Conservation (phyloP, 2,329 filamentous ascomycete genomes). For the Sporothrix mexicana region DNA sequence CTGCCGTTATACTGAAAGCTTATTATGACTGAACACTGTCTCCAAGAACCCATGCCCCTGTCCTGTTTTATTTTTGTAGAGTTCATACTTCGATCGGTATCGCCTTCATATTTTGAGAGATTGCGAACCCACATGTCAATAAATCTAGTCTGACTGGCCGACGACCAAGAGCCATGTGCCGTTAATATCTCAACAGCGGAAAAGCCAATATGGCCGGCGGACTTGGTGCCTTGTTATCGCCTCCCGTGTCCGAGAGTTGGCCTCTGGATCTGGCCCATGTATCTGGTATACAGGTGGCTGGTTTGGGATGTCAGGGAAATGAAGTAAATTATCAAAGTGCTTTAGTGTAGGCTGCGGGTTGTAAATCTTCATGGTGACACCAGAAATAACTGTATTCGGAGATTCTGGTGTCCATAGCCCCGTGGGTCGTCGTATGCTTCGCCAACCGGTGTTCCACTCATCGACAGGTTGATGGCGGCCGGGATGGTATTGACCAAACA, state of each 20-base stretch:
- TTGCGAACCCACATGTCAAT: neutral
- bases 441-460: neutral
- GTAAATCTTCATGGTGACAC: too few relatives aligned
- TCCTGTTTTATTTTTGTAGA: too few relatives aligned
- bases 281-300: neutral
- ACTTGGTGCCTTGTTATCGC: neutral
- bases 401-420: too few relatives aligned
- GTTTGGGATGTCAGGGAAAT: neutral
- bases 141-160: neutral
- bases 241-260: conserved; percentile 5
- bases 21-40: neutral
- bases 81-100: too few relatives aligned
- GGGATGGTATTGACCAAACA: neutral
- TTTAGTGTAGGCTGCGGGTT: too few relatives aligned
- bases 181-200: neutral
- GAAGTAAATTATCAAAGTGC: too few relatives aligned
- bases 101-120: neutral
- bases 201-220: neutral
- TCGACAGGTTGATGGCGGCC: neutral
- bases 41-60: too few relatives aligned
- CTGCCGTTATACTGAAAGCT: neutral
- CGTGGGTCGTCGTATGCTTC: neutral
- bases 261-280: neutral
- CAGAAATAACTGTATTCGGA: too few relatives aligned
- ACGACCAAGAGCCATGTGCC: neutral